Conservation (phyloP, 2,329 filamentous ascomycete genomes). For the Neofusicoccum laricinum region DNA sequence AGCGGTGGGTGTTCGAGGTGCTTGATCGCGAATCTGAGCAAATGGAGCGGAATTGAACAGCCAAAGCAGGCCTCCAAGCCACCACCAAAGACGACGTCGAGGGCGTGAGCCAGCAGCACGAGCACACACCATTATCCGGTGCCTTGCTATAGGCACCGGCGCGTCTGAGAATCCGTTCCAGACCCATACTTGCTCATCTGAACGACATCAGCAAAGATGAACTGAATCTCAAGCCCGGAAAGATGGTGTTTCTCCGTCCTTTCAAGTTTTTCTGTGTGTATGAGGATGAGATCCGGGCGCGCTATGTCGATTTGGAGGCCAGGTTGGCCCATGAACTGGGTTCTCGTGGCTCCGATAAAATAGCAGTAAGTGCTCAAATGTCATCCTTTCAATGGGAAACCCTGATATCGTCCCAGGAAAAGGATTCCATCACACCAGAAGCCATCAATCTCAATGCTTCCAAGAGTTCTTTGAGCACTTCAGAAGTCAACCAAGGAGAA, state of each 20-base stretch:
- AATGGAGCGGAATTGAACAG: background rate
- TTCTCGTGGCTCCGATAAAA: too few species aligned
- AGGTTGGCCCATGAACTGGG: too few species aligned
- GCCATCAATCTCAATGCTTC: too few species aligned
- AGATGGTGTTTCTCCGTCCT: background rate
- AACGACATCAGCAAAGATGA: background rate
- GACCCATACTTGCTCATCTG: background rate
- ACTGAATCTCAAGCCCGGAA: background rate
- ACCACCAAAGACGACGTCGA: too few species aligned
- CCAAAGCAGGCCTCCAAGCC: background rate
- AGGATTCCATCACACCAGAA: too few species aligned
- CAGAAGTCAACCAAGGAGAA: too few species aligned
- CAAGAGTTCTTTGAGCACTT: too few species aligned
- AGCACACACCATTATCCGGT: too few species aligned
- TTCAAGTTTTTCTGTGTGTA: background rate
- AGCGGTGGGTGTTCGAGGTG: background rate
- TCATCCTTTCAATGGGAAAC: too few species aligned
- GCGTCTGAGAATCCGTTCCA: background rate
- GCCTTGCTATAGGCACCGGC: background rate
- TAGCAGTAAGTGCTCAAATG: too few species aligned
- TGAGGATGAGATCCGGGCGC: background rate
- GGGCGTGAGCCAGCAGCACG: too few species aligned
- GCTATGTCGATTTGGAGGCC: background rate
- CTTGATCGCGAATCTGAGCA: background rate
- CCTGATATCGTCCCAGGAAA: too few species aligned